Evolutionary conservation across 805 yeast genomes (phyloP), one percentile per base, ranked within the genome.

Genomic region (Jamesozyma spencerorum): DNA sequence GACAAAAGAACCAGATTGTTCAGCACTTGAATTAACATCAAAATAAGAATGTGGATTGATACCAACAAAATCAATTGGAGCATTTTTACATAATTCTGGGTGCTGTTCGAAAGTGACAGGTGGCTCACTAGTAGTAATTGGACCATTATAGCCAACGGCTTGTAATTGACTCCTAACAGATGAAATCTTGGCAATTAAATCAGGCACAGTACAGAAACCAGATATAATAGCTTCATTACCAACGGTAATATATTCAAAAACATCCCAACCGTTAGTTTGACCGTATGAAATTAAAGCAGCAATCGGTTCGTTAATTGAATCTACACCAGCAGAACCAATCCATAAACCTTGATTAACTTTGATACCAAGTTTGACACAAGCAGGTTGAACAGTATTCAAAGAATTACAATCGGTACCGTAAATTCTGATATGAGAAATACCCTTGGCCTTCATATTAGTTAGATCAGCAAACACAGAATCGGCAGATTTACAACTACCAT

Each of bases 321-420:
- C 76, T 30, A 72, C 79, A 51, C 94, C 95, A 20, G 60, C 67
- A 15, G 63, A 45, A 35, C 71, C 59, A 47, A 88, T 78, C 88
- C 92, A 88, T 62, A 88, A 72, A 37, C 97, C 96, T 69, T 85
- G 95, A 61, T 84, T 81, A 43, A 87, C 75, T 30, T 65, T 75
- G 38, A 88, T 59, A 3, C 94, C 95, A 39, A 81, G 63, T 12
- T 59, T 38, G 18, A 55, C 53, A 49, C 81, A 74, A 31, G 70
- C 71, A 37, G 92, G 85, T 51, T 77, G 70, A 30, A 86, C 77
- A 2, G 81, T 77, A 24, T 70, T 55, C 37, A 84, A 62, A 19
- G 82, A 74, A 58, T 74, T 70, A 67, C 97, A 88, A 62, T 88
- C 97, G 43, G 85, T 81, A 51, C 95, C 94, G 58, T 88, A 88